These are phyloP conservation scores for Castanea sativa DNA, from an alignment of 306 rosid species.

Conservation along the genomic window DNA sequence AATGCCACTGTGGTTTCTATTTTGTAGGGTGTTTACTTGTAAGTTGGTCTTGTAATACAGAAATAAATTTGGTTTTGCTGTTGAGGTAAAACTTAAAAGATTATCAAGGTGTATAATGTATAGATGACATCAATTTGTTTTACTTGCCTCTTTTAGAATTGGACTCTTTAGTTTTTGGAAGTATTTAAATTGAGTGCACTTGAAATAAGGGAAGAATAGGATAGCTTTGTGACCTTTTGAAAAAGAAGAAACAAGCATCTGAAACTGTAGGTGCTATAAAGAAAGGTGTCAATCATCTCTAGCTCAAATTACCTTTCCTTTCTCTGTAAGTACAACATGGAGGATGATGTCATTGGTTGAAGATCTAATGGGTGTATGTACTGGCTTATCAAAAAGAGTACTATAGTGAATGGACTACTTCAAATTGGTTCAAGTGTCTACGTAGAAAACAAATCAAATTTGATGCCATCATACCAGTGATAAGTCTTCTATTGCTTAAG, in stretches of 20 bases:
- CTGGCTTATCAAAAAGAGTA: not conserved
- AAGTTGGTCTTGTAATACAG: not conserved
- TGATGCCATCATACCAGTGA: not conserved
- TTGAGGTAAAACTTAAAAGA: not conserved
- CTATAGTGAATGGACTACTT: not conserved
- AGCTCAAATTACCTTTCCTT: no score
- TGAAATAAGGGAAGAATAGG: not conserved
- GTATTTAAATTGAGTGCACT: not conserved
- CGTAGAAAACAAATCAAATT: not conserved
- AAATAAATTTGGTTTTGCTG: not conserved
- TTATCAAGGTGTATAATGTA: not conserved
- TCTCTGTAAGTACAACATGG: no score
- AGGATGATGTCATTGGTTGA: no score
- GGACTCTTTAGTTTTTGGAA: not conserved
- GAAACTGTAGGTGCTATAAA: not conserved
- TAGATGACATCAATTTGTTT: not conserved
- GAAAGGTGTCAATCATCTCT: no score
- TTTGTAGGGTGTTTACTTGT: not conserved
- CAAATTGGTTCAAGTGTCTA: not conserved
- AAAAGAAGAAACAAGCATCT: not conserved
- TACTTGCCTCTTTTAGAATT: not conserved
- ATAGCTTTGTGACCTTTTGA: not conserved
- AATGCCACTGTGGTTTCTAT: not conserved
- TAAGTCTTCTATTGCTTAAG: not conserved
- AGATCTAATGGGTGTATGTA: no score